These are phyloP conservation scores for Papilionanthe hybrid DNA, from an alignment of 116 monocot genomes.

Conservation along the genomic window DNA sequence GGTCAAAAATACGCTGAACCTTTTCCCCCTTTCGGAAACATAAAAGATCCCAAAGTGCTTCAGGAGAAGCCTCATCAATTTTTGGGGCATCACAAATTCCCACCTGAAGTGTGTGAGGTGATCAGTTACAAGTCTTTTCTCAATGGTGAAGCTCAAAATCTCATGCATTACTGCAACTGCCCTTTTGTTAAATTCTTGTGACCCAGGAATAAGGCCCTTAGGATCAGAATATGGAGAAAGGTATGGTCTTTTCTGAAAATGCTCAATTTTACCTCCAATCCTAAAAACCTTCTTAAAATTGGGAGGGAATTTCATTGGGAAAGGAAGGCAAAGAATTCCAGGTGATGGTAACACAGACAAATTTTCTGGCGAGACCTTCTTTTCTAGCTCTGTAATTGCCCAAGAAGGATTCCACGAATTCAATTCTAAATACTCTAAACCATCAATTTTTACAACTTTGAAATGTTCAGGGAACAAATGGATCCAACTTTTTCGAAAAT, in stretches of 20 bases:
- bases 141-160: constrained; percentile 77
- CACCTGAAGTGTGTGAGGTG: constrained; percentile 78
- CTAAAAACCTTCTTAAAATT: constrained; percentile 53
- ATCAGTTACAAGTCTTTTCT: constrained; percentile 87
- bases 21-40: constrained; percentile 91
- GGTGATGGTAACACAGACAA: constrained; percentile 14
- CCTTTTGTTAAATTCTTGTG: constrained; percentile 77
- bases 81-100: constrained; percentile 90
- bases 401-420: constrained; percentile 71
- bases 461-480: constrained; percentile 71
- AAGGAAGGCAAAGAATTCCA: constrained; percentile 60
- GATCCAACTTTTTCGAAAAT: constrained; percentile 65
- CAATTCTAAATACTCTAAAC: constrained; percentile 63
- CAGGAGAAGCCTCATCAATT: constrained; percentile 83
- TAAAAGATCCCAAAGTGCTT: constrained; percentile 92
- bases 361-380: constrained; percentile 18
- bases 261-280: constrained; percentile 52
- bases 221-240: constrained; percentile 74
- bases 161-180: constrained; percentile 90
- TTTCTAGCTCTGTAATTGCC: constrained; percentile 81
- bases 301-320: constrained; percentile 79
- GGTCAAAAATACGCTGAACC: constrained; percentile 69
- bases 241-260: constrained; percentile 68
- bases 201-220: constrained; percentile 47
- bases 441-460: constrained; percentile 44